These are phyloP conservation scores for Ilex aquifolium DNA, from an alignment of 257 asterid genomes.

Conservation along the genomic window DNA sequence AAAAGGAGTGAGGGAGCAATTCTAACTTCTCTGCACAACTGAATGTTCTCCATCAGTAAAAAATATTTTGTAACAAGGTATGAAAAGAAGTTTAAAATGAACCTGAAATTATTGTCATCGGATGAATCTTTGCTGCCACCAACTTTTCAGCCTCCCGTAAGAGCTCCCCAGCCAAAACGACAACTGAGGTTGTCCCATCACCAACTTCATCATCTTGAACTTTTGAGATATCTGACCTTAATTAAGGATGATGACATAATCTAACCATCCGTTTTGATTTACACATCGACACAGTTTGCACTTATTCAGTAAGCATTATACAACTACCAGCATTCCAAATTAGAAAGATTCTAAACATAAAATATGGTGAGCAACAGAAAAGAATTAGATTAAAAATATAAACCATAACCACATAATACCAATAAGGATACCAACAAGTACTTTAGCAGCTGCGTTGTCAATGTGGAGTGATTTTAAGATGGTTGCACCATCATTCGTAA, in stretches of 20 bases:
- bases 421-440: conserved; percentile 80
- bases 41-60: neutral
- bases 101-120: conserved; percentile 91
- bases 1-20: too few species aligned
- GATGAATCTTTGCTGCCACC: conserved; percentile 85
- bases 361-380: too few species aligned
- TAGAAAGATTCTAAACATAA: neutral
- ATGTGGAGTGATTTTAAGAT: conserved; percentile 93
- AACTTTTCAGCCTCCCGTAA: conserved; percentile 95
- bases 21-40: too few species aligned
- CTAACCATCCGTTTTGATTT: neutral
- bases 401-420: too few species aligned
- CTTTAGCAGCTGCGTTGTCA: conserved; percentile 98
- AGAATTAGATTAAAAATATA: conserved; percentile 8
- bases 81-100: conserved; percentile 8
- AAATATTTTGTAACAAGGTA: neutral
- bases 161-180: conserved; percentile 95
- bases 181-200: conserved; percentile 98
- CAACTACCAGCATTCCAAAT: neutral
- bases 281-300: neutral
- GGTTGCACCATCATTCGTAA: conserved; percentile 98
- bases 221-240: conserved; percentile 71
- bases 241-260: conserved; percentile 20
- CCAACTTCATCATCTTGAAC: conserved; percentile 99
- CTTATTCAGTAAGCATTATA: neutral